A percentile compares a stretch with the other conserved stretches of the same genome.
These are phyloP conservation scores for Paracoccidioides lutzii DNA, from an alignment of 2,329 filamentous ascomycete species.

Conservation along the genomic window DNA sequence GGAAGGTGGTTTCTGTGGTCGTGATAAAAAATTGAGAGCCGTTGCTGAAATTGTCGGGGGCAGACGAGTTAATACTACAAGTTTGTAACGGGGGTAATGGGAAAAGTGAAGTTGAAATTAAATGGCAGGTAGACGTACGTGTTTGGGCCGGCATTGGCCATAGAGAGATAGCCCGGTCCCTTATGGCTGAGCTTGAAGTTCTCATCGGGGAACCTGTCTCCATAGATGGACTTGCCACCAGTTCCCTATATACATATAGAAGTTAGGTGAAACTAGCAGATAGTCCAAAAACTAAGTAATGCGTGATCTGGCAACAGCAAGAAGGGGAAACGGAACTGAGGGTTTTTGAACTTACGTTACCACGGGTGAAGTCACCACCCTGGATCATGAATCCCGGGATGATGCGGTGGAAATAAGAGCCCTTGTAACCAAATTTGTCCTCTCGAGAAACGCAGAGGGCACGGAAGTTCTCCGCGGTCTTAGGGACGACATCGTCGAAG, in stretches of 20 bases:
- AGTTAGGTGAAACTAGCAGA: slow-evolving; percentile 8
- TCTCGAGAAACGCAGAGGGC: slow-evolving; percentile 61
- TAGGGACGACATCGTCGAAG: slow-evolving; percentile 74
- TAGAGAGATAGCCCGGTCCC: slow-evolving; percentile 69
- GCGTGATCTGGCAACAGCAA: too few species aligned
- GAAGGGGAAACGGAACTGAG: neutral
- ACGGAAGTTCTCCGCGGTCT: slow-evolving; percentile 75
- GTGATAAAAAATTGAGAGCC: slow-evolving; percentile 64
- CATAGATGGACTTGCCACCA: slow-evolving; percentile 88
- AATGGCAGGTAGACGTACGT: slow-evolving; percentile 43
- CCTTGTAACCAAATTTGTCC: slow-evolving; percentile 72
- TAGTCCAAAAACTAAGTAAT: neutral
- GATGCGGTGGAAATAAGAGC: slow-evolving; percentile 81
- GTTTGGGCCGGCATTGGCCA: slow-evolving; percentile 93
- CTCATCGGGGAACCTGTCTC: slow-evolving; percentile 88
- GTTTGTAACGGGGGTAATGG: neutral
- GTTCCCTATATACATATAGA: slow-evolving; percentile 49
- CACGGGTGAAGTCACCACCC: slow-evolving; percentile 88
- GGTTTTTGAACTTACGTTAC: slow-evolving; percentile 53
- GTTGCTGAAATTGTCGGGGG: slow-evolving; percentile 35
- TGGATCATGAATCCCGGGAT: slow-evolving; percentile 92
- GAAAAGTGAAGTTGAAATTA: neutral
- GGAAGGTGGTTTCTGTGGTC: slow-evolving; percentile 53
- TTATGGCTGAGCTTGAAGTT: slow-evolving; percentile 71
- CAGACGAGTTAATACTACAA: slow-evolving; percentile 4